A percentile compares a stretch with the other conserved stretches of the same genome.
phyloP scores from a whole-genome alignment of 108 stramenopile genomes.

The Cyclostephanos tholiformis region DNA sequence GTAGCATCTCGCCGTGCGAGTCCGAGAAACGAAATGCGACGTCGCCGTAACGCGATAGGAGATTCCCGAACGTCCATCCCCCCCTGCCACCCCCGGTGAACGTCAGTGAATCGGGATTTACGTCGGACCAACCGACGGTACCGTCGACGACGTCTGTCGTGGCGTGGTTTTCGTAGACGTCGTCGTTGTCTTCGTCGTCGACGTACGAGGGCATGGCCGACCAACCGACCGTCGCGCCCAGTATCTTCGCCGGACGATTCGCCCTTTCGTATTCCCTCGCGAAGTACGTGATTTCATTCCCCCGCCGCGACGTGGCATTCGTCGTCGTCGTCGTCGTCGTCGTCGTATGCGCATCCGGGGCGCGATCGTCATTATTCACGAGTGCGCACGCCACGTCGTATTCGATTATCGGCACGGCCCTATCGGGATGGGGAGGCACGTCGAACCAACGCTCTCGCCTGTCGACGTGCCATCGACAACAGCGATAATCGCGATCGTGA shows the following conservation, averaged over 20 bases:
- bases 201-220: slow-evolving; percentile 58
- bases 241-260: slow-evolving; percentile 72
- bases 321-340: not conserved
- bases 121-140: slow-evolving; percentile 27
- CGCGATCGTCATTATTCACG: slow-evolving; percentile 3
- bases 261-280: slow-evolving; percentile 58
- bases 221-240: slow-evolving; percentile 69
- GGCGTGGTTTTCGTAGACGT: not conserved
- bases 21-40: slow-evolving; percentile 76
- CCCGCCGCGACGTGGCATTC: not conserved
- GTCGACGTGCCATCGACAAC: slow-evolving; percentile 50
- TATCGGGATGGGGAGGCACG: slow-evolving; percentile 13
- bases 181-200: not conserved
- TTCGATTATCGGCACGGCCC: slow-evolving; percentile 20
- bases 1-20: slow-evolving; percentile 78
- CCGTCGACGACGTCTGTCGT: not conserved
- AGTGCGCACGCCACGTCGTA: slow-evolving; percentile 21
- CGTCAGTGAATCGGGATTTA: slow-evolving; percentile 12
- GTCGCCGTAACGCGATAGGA: slow-evolving; percentile 67
- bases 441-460: slow-evolving; percentile 19
- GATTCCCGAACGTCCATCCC: slow-evolving; percentile 60
- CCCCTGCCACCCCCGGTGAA: slow-evolving; percentile 39
- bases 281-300: slow-evolving; percentile 49
- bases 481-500: too few species aligned
- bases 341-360: not conserved